Evolutionary conservation across 306 rosid genomes (phyloP).

Genomic region (Dryas alaskensis): DNA sequence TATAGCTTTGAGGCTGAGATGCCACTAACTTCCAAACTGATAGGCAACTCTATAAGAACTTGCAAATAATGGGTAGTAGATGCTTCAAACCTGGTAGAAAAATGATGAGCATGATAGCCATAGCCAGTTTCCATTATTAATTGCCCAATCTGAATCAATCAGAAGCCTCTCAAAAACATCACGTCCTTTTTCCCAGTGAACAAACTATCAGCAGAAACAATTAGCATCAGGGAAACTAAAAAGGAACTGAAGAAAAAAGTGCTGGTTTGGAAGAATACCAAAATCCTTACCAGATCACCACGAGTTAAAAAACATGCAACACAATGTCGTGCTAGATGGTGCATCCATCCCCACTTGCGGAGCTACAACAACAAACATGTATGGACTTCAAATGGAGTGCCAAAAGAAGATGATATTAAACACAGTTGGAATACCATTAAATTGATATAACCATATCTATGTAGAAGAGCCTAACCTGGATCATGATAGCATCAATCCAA

Average conservation of each 20-base stretch:
- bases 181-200: slow-evolving; percentile 96
- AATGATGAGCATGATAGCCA: slow-evolving; percentile 96
- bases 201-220: slow-evolving; percentile 47
- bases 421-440: not conserved
- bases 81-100: slow-evolving; percentile 74
- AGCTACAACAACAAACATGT: slow-evolving; percentile 55
- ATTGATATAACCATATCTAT: not conserved
- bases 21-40: slow-evolving; percentile 11
- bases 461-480: slow-evolving; percentile 51
- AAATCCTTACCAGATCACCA: slow-evolving; percentile 76
- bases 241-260: not conserved
- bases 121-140: slow-evolving; percentile 92
- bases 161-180: slow-evolving; percentile 92
- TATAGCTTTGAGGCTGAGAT: slow-evolving; percentile 11
- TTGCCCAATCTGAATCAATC: slow-evolving; percentile 95
- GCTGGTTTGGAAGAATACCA: not conserved
- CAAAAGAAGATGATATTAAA: not conserved
- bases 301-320: slow-evolving; percentile 94
- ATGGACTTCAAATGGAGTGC: slow-evolving; percentile 15
- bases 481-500: slow-evolving; percentile 96
- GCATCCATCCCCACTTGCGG: slow-evolving; percentile 96
- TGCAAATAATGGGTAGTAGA: not conserved
- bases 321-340: slow-evolving; percentile 89
- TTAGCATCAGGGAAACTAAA: slow-evolving; percentile 11
- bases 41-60: slow-evolving; percentile 7